Conservation (phyloP, 129 eudicot genomes). For the Arctium lappa region DNA sequence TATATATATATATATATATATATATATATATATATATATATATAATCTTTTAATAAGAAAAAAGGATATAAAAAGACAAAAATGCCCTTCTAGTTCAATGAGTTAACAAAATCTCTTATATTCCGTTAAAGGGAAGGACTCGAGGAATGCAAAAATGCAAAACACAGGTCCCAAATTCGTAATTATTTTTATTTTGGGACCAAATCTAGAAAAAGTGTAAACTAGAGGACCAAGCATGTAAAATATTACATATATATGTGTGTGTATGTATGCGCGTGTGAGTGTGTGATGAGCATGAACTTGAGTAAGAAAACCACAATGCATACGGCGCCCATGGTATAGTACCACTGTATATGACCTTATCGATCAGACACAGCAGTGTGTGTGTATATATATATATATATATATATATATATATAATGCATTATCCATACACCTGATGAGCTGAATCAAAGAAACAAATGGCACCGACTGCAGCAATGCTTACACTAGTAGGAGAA, state of each 20-base stretch:
- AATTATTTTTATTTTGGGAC: not conserved
- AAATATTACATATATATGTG: too few species aligned
- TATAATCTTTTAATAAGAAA: too few species aligned
- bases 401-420: not conserved
- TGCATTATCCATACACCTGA: not conserved
- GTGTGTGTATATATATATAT: not conserved
- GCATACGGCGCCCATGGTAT: slow-evolving; percentile 25
- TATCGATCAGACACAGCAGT: not conserved
- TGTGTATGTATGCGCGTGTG: not conserved
- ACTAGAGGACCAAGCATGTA: not conserved
- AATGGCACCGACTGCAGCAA: slow-evolving; percentile 34
- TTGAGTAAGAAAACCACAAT: not conserved
- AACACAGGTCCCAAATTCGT: not conserved
- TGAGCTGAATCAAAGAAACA: not conserved
- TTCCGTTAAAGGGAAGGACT: too few species aligned
- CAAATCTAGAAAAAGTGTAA: not conserved
- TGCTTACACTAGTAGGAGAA: slow-evolving; percentile 21
- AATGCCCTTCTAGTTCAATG: too few species aligned
- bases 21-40: too few species aligned
- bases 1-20: too few species aligned
- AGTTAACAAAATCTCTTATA: too few species aligned
- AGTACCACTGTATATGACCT: not conserved
- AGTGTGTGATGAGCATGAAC: not conserved
- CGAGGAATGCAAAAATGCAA: too few species aligned
- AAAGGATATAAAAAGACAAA: too few species aligned